A percentile compares a stretch with the other conserved stretches of the same genome.
Evolutionary conservation across 2,329 filamentous ascomycete species (phyloP).

Genomic region (Sporothrix dimorphospora): DNA sequence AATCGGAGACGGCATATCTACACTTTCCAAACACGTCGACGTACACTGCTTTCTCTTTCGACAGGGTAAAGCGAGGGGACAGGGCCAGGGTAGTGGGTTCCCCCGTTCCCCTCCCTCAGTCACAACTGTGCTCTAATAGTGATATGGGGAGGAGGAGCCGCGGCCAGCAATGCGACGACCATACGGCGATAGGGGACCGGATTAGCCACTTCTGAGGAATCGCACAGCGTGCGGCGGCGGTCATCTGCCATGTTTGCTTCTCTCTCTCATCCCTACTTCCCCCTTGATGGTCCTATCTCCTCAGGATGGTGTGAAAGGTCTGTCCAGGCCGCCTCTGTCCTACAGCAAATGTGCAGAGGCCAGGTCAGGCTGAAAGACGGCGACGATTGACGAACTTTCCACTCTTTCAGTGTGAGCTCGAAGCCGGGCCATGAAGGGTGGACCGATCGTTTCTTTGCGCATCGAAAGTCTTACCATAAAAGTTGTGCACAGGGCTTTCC

Average conservation of each 20-base stretch:
- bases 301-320: background rate
- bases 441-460: too few species aligned
- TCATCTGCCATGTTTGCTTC: slow-evolving; percentile 8
- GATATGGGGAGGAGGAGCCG: background rate
- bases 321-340: background rate
- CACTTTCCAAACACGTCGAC: background rate
- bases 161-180: background rate
- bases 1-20: background rate
- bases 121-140: background rate
- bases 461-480: background rate
- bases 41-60: background rate
- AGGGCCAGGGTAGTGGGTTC: background rate
- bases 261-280: too few species aligned
- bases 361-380: background rate
- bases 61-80: background rate
- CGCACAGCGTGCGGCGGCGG: background rate
- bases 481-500: background rate
- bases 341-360: background rate
- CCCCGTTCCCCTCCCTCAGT: background rate
- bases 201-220: background rate
- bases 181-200: background rate
- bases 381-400: background rate
- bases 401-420: too few species aligned
- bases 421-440: too few species aligned
- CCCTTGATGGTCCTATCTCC: background rate